A percentile compares a stretch with the other conserved stretches of the same genome.
phyloP scores from a whole-genome alignment of 2,329 filamentous ascomycete genomes.

The Ramichloridium luteum region DNA sequence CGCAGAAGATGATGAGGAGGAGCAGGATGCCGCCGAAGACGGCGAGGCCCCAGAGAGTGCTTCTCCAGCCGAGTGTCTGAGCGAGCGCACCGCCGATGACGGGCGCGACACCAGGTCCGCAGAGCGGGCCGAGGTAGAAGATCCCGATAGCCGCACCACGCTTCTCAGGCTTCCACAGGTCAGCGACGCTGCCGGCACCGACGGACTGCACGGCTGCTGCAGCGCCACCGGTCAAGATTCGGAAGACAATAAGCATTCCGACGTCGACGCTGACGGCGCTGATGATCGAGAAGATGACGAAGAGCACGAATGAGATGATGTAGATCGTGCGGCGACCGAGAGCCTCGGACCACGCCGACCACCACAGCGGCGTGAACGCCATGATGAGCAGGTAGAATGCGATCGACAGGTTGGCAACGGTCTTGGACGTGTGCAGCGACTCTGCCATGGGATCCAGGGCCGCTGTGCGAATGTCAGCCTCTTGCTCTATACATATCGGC shows the following conservation, averaged over 20 bases:
- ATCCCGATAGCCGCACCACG: slow-evolving; percentile 68
- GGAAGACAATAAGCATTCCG: slow-evolving; percentile 64
- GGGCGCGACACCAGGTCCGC: slow-evolving; percentile 60
- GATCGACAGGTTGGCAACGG: slow-evolving; percentile 60
- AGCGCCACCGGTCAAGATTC: slow-evolving; percentile 60
- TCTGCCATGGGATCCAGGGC: slow-evolving; percentile 50
- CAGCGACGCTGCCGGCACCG: slow-evolving; percentile 68
- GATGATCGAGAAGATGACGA: slow-evolving; percentile 56
- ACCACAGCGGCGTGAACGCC: slow-evolving; percentile 76
- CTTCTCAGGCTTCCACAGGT: slow-evolving; percentile 64
- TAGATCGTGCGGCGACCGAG: slow-evolving; percentile 66
- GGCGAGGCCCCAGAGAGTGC: slow-evolving; percentile 63
- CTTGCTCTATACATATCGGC: slow-evolving; percentile 1
- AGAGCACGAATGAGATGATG: slow-evolving; percentile 58
- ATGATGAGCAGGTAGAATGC: slow-evolving; percentile 68
- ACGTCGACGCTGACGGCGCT: slow-evolving; percentile 58
- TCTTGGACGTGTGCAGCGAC: slow-evolving; percentile 49
- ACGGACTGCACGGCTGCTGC: slow-evolving; percentile 70
- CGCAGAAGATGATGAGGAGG: slow-evolving; percentile 44
- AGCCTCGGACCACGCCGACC: slow-evolving; percentile 65
- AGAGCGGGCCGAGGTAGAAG: slow-evolving; percentile 68
- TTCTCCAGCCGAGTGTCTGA: slow-evolving; percentile 57
- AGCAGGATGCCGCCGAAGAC: slow-evolving; percentile 53
- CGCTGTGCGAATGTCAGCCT: too few relatives aligned
- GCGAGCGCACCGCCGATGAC: slow-evolving; percentile 64